Base-by-base conservation (phyloP, 139 green algal species). In the Chlorella sp. region DNA sequence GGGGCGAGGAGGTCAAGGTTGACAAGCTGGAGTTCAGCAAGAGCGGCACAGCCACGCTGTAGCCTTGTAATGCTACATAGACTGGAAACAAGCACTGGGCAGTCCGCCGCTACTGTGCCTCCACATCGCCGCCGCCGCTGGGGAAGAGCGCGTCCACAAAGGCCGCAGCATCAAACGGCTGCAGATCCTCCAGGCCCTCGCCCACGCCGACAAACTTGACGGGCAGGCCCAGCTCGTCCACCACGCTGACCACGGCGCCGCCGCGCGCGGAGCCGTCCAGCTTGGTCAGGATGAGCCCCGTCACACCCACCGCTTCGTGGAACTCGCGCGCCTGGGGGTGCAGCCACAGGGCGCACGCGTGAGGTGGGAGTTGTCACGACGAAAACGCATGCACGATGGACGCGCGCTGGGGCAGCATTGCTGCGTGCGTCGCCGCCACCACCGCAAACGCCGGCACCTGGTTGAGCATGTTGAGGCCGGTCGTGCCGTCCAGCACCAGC, bases 131-230 rank as follows among this genome's bases (percentile, higher is more conserved):
- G n/a, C n/a, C n/a, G n/a, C n/a, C n/a, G n/a, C n/a, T n/a, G n/a
- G 93, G 93, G 70, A 97, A 95, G 36, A 97, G 79, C 2, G 94
- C 96, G 48, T 98, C 91, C 12, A 97, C 95, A 88, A 98, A 99
- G 21, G 73, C 62, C 40, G 88, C 65, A 0, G 92, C 65, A 69
- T 98, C 86, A 73, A 99, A 99, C 0, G 94, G 86, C 87, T 98
- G 95, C 82, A 99, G 85, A 84, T 99, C 96, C 9, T 95, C 87
- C 1, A 97, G 74, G 6, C 66, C 81, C 89, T 99, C 96, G 2
- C 96, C 96, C 46, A 99, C 95, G 0, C 96, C 96, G 11, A 99
- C 90, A 81, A 98, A 98, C 85, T 98, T 98, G 38, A 99, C 87
- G 3, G 96, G 96, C 50, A 99, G 80, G 36, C 89, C 83, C 58